phyloP scores from a whole-genome alignment of 345 rosid species.

The Populus deltoides region DNA sequence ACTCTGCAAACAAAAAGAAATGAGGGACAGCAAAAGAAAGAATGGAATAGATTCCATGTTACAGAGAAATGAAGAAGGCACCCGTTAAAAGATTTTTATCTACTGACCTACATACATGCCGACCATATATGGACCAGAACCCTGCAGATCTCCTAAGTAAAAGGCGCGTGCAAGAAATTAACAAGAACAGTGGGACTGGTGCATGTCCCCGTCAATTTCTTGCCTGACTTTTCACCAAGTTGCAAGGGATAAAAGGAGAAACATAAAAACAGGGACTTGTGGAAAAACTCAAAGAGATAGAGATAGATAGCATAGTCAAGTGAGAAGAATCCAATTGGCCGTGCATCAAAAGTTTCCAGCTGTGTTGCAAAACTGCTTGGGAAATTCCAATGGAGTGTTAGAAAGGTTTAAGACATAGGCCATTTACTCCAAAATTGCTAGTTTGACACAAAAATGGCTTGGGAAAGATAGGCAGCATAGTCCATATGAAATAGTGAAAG shows the following conservation, averaged over 20 bases:
- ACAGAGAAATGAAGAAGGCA: neutral
- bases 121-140: neutral
- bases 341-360: neutral
- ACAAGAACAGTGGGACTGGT: neutral
- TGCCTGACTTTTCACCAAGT: neutral
- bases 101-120: neutral
- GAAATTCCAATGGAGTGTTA: neutral
- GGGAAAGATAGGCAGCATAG: neutral
- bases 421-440: neutral
- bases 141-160: neutral
- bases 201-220: neutral
- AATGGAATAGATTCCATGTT: neutral
- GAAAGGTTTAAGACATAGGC: neutral
- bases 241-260: neutral
- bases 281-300: neutral
- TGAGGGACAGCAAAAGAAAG: neutral
- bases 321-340: neutral
- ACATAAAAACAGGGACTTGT: neutral
- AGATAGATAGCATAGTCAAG: neutral
- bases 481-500: neutral
- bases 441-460: neutral
- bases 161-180: conserved; percentile 5
- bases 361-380: neutral
- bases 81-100: neutral
- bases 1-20: neutral